These are phyloP conservation scores for Benincasa hispida DNA, from an alignment of 306 rosid species.

Conservation along the genomic window DNA sequence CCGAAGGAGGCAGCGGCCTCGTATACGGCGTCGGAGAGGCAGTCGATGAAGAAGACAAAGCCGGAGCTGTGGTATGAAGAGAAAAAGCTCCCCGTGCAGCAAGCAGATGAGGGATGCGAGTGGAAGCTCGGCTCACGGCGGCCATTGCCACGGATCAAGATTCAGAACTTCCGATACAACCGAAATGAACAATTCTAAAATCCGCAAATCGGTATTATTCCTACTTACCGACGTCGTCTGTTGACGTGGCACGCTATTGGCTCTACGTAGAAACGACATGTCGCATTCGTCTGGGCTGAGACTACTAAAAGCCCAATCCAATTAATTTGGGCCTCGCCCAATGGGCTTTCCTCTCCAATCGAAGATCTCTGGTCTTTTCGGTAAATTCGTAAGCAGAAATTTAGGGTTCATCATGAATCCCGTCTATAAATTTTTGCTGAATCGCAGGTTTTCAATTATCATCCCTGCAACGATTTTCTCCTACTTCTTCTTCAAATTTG, in stretches of 20 bases:
- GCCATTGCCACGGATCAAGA: slow-evolving; percentile 34
- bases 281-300: neutral
- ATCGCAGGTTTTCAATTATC: neutral
- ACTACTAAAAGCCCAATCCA: neutral
- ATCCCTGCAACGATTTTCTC: neutral
- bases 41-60: slow-evolving; percentile 23
- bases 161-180: neutral
- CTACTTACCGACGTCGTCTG: neutral
- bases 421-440: neutral
- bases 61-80: slow-evolving; percentile 56
- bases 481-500: neutral
- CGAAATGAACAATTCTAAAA: neutral
- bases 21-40: slow-evolving; percentile 42
- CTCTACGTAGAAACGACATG: neutral
- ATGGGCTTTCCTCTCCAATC: neutral
- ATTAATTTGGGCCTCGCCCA: neutral
- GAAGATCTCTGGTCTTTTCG: neutral
- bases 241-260: slow-evolving; percentile 6
- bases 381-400: neutral
- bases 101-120: slow-evolving; percentile 36
- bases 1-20: slow-evolving; percentile 45
- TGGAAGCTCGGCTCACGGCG: slow-evolving; percentile 37
- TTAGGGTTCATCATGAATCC: neutral
- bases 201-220: neutral
- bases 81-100: slow-evolving; percentile 36